phyloP scores from a whole-genome alignment of 805 yeast species.

The Candida dajiaensis region DNA sequence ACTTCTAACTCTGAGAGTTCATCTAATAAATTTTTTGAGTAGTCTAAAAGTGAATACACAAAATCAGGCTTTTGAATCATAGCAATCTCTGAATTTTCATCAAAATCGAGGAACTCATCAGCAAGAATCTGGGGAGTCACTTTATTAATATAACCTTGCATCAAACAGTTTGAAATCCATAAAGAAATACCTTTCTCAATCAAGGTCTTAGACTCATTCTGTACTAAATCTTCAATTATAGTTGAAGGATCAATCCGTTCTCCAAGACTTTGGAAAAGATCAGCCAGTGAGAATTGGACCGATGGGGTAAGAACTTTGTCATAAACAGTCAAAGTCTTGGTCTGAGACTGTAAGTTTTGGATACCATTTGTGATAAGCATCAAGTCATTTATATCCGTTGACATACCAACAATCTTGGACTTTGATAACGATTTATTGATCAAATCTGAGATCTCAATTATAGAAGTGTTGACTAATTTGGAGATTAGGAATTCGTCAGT shows the following conservation, averaged over 20 bases:
- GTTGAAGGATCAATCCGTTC: conserved; percentile 9
- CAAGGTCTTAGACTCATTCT: conserved; percentile 10
- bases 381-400: conserved; percentile 10
- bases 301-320: conserved; percentile 18
- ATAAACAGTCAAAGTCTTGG: conserved; percentile 15
- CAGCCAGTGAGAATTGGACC: conserved; percentile 15
- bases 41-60: conserved; percentile 29
- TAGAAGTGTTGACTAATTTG: conserved; percentile 12
- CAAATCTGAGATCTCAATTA: conserved; percentile 18
- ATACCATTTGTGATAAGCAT: conserved; percentile 18
- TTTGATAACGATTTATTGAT: conserved; percentile 10
- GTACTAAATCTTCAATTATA: conserved; percentile 18
- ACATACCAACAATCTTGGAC: conserved; percentile 3
- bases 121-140: conserved; percentile 9
- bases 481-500: conserved; percentile 9
- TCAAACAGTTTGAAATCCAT: conserved; percentile 34
- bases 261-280: conserved; percentile 21
- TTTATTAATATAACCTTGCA: conserved; percentile 19
- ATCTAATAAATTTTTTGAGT: conserved; percentile 38
- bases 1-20: conserved; percentile 22
- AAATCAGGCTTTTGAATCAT: conserved; percentile 22
- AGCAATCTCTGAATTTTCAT: conserved; percentile 14
- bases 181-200: conserved; percentile 24
- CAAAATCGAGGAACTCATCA: conserved; percentile 27
- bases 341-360: not conserved